Base-by-base conservation (phyloP, 768 basidiomycete genomes). In the Mycena latifolia region DNA sequence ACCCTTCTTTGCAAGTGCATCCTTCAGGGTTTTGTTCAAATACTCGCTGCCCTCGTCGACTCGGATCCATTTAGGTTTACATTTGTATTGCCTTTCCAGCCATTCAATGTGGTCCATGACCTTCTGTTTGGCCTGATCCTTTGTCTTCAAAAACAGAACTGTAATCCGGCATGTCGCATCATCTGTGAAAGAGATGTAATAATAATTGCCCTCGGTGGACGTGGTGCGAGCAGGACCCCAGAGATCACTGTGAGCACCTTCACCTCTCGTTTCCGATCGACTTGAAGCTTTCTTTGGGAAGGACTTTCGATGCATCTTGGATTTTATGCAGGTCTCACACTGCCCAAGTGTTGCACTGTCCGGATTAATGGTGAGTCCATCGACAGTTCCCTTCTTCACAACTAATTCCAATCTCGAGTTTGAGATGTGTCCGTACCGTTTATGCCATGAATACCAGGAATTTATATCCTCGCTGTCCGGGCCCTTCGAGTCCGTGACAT, bases 31-130 rank as follows among this genome's bases (percentile, higher is more conserved):
- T 0, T 37, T 39, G 31, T 80, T 78, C 0, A 79, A 22, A 7
- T 76, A 72, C 61, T 81, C 77, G 3, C 58, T 69, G 0, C 77
- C 77, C 65, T 77, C 78, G 43, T 80, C 75, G 0, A 72, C 66
- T 1, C 70, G 50, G 0, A 77, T 56, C 0, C 20, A 62, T 29
- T 52, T 72, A 0, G 53, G 53, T 55, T 39, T 67, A 69, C 4
- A 22, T 15, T 57, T 39, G 20, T 20, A 35, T 53, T 73, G 51
- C 29, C 63, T 48, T 22, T 77, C 63, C 0, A 77, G n/a, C 25
- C 46, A 43, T 2, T 39, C 50, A 3, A 60, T 27, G 33, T 71
- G 68, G 33, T n/a, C n/a, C n/a, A n/a, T n/a, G n/a, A n/a, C n/a
- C n/a, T n/a, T n/a, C n/a, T n/a, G n/a, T n/a, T n/a, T n/a, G n/a